Evolutionary conservation across 2,329 filamentous ascomycete genomes (phyloP).

Genomic region (Myotisia sp.): DNA sequence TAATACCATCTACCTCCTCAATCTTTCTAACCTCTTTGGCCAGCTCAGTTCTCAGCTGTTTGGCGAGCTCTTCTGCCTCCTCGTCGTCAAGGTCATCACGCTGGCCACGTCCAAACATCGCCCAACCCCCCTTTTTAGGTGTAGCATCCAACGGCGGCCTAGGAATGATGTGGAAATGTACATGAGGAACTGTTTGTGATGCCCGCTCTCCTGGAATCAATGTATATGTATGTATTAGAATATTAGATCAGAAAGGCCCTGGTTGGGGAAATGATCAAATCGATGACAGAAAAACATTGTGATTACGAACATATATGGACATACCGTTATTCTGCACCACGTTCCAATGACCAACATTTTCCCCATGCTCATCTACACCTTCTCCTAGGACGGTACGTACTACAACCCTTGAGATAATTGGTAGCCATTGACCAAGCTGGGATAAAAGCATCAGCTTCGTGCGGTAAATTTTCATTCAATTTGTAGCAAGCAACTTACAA

Average conservation of each 20-base stretch:
- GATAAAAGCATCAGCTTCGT: not conserved
- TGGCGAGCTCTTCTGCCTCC: slow-evolving; percentile 27
- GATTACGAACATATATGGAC: slow-evolving; percentile 12
- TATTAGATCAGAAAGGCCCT: no score
- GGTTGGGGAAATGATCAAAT: not conserved
- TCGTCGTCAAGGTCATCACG: slow-evolving; percentile 35
- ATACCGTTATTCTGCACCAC: slow-evolving; percentile 85
- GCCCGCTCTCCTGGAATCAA: slow-evolving; percentile 51
- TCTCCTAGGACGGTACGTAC: slow-evolving; percentile 50
- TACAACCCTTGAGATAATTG: slow-evolving; percentile 50
- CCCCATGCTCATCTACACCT: slow-evolving; percentile 37
- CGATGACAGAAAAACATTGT: not conserved
- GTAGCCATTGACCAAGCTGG: slow-evolving; percentile 34
- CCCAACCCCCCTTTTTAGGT: slow-evolving; percentile 21
- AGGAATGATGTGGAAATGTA: slow-evolving; percentile 91
- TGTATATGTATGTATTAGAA: slow-evolving; percentile 2
- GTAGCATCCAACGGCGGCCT: slow-evolving; percentile 41
- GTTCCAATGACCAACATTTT: slow-evolving; percentile 75
- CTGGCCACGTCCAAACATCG: slow-evolving; percentile 35
- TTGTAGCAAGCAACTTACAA: slow-evolving; percentile 39
- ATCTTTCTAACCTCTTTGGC: slow-evolving; percentile 24
- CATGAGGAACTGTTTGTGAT: slow-evolving; percentile 82
- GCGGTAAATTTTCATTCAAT: not conserved
- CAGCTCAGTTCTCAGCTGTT: slow-evolving; percentile 25
- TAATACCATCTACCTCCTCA: slow-evolving; percentile 23